These are phyloP conservation scores for Lodderomyces pseudojiufengensis DNA, from an alignment of 1,139 yeast species.

Conservation along the genomic window DNA sequence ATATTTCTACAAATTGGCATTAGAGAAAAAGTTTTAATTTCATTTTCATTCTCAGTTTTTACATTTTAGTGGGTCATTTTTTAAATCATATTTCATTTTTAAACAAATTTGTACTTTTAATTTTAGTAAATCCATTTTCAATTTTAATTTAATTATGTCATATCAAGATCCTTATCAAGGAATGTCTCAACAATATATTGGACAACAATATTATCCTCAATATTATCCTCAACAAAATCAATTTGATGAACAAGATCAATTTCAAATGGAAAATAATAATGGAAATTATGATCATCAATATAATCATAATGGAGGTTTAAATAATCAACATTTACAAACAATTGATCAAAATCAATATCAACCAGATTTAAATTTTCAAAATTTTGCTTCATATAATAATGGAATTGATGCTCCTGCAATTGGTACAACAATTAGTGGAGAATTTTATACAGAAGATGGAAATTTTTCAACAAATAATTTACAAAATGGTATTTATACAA, in stretches of 20 bases:
- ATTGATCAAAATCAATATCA: conserved; percentile 12
- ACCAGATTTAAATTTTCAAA: conserved; percentile 10
- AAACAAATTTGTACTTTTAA: too few relatives aligned
- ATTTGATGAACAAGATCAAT: conserved; percentile 1
- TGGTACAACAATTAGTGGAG: conserved; percentile 10
- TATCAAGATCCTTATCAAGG: conserved; percentile 46
- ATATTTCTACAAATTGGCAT: too few relatives aligned
- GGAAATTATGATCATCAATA: background rate
- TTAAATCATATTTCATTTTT: too few relatives aligned
- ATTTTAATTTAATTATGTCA: conserved; percentile 39
- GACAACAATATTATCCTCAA: conserved; percentile 34
- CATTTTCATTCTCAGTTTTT: background rate
- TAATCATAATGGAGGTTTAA: background rate
- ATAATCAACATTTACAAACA: background rate
- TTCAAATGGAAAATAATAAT: background rate
- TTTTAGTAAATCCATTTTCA: too few relatives aligned
- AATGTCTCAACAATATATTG: conserved; percentile 36
- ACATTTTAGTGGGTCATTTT: too few relatives aligned
- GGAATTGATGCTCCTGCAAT: conserved; percentile 11
- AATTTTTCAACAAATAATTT: background rate
- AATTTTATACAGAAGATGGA: conserved; percentile 11
- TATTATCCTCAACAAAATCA: conserved; percentile 18
- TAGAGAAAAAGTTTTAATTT: background rate
- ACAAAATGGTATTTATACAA: conserved; percentile 3
- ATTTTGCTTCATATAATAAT: conserved; percentile 1